Percentiles rank a stretch among this genome's conserved stretches.
These are phyloP conservation scores for Brassica juncea DNA, from an alignment of 345 rosid species.

Conservation along the genomic window DNA sequence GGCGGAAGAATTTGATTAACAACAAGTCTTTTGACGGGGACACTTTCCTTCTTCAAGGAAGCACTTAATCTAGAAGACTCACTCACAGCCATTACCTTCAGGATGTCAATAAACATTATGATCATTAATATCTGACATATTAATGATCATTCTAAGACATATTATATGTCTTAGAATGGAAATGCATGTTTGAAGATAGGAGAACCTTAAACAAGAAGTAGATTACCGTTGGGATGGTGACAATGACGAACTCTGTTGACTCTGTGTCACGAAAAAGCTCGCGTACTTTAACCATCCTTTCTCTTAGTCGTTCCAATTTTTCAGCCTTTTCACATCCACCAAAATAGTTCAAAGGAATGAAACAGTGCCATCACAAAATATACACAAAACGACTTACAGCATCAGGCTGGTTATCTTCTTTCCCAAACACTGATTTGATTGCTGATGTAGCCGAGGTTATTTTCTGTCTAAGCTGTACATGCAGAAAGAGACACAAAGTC, in stretches of 20 bases:
- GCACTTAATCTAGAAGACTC: conserved; percentile 86
- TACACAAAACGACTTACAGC: conserved; percentile 54
- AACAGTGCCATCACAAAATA: not conserved
- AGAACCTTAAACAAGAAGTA: not conserved
- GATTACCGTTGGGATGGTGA: conserved; percentile 90
- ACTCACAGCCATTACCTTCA: conserved; percentile 88
- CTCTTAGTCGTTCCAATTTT: conserved; percentile 82
- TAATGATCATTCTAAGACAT: too few relatives aligned
- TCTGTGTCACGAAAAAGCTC: conserved; percentile 91
- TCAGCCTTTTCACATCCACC: conserved; percentile 54
- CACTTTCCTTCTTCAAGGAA: conserved; percentile 81
- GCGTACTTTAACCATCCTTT: conserved; percentile 95
- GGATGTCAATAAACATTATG: conserved; percentile 15
- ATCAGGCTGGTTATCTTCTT: conserved; percentile 59
- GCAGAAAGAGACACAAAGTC: conserved; percentile 15
- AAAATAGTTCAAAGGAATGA: not conserved
- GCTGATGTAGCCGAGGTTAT: conserved; percentile 92
- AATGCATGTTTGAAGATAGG: not conserved
- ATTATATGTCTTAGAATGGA: too few relatives aligned
- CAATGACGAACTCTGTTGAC: conserved; percentile 91
- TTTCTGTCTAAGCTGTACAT: conserved; percentile 81
- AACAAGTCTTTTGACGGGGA: conserved; percentile 83
- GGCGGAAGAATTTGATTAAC: conserved; percentile 94
- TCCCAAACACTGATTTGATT: conserved; percentile 89
- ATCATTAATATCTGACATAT: not conserved